phyloP scores from a whole-genome alignment of 129 eudicot species.

The Centaurea solstitialis region DNA sequence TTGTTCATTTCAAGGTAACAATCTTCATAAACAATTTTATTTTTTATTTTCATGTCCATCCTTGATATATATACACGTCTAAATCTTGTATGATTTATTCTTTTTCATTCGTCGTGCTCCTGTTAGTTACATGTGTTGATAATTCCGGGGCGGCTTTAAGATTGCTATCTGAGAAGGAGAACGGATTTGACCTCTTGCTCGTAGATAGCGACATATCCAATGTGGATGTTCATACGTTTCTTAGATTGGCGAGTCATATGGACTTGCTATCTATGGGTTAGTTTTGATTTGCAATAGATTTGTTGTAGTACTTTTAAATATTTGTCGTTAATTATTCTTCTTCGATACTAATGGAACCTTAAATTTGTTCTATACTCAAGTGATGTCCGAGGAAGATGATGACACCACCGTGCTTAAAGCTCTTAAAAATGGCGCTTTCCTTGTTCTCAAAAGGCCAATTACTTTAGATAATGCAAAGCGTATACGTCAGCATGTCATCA shows the following conservation, averaged over 20 bases:
- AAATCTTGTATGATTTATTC: neutral
- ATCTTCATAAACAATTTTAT: neutral
- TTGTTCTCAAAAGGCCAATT: conserved; percentile 24
- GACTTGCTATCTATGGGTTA: conserved; percentile 26
- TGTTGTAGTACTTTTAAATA: neutral
- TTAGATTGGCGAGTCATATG: conserved; percentile 22
- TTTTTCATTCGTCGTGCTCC: neutral
- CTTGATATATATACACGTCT: neutral
- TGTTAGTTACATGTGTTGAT: conserved; percentile 31
- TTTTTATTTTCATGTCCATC: too few relatives aligned
- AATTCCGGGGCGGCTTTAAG: conserved; percentile 24
- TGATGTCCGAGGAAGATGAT: conserved; percentile 23
- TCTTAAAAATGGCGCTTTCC: conserved; percentile 27
- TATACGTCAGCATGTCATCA: conserved; percentile 20
- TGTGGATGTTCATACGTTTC: conserved; percentile 28
- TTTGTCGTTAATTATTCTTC: neutral
- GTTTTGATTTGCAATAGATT: neutral
- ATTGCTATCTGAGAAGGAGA: conserved; percentile 16
- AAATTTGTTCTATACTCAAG: conserved; percentile 8
- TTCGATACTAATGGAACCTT: neutral
- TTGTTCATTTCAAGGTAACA: conserved; percentile 34
- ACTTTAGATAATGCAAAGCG: neutral
- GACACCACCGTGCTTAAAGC: conserved; percentile 14
- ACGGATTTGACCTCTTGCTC: conserved; percentile 27
- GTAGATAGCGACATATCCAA: conserved; percentile 17